Evolutionary conservation across 495 filamentous ascomycete genomes (phyloP).

Genomic region (Hypoxylon cercidicola): DNA sequence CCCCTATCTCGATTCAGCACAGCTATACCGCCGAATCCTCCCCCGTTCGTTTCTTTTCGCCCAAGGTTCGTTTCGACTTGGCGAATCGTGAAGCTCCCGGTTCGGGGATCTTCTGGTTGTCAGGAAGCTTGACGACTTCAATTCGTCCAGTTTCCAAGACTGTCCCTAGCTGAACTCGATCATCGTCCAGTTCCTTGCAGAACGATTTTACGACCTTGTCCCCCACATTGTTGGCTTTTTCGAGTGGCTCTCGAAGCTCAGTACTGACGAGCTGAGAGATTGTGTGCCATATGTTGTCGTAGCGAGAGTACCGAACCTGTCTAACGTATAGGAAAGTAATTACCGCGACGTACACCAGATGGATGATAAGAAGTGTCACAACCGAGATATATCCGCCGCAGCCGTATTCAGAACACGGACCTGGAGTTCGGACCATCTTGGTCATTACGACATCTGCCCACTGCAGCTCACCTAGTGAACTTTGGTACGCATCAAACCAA

Average conservation of each 20-base stretch:
- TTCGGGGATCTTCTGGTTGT: too few relatives aligned
- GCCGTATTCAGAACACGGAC: neutral
- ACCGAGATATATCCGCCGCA: constrained; percentile 4
- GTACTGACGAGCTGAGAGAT: constrained; percentile 7
- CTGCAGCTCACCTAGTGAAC: neutral
- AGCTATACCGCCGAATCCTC: too few relatives aligned
- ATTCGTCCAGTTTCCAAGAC: too few relatives aligned
- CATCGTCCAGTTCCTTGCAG: too few relatives aligned
- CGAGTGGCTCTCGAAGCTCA: neutral
- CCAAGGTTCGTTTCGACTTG: too few relatives aligned
- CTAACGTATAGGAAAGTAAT: neutral
- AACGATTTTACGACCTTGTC: neutral
- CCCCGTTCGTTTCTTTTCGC: too few relatives aligned
- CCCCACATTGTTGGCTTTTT: neutral
- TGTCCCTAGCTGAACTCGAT: too few relatives aligned
- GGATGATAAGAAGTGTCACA: neutral
- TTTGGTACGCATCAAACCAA: neutral
- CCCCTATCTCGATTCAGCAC: too few relatives aligned
- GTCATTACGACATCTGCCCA: neutral
- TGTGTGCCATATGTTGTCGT: constrained; percentile 6
- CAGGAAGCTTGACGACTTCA: too few relatives aligned
- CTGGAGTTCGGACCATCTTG: neutral
- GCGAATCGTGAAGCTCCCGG: too few relatives aligned
- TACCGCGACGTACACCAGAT: constrained; percentile 4
- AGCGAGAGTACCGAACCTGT: constrained; percentile 8